Evolutionary conservation across 2,329 filamentous ascomycete genomes (phyloP).

Genomic region (Alternaria sp.): DNA sequence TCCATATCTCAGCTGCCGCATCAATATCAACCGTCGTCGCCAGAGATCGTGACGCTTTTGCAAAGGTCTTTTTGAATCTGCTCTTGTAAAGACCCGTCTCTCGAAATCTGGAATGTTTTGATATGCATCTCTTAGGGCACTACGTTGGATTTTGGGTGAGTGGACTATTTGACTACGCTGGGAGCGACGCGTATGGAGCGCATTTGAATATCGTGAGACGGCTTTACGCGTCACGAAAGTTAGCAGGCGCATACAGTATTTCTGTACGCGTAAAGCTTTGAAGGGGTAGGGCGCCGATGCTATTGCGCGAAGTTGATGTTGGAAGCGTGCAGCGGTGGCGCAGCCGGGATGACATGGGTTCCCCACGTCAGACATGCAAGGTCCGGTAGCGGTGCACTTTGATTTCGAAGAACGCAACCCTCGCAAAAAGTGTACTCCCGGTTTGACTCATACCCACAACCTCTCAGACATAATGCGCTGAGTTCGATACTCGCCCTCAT

Average conservation of each 20-base stretch:
- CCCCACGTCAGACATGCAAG: constrained; percentile 13
- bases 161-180: background rate
- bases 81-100: constrained; percentile 36
- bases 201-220: background rate
- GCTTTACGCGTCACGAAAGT: background rate
- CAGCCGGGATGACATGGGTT: constrained; percentile 7
- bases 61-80: background rate
- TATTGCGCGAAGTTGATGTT: background rate
- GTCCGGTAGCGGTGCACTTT: constrained; percentile 21
- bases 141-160: constrained; percentile 51
- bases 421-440: constrained; percentile 2
- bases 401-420: constrained; percentile 10
- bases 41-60: background rate
- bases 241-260: accelerated
- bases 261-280: background rate
- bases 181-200: background rate
- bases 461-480: constrained; percentile 7
- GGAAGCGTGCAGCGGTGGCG: background rate
- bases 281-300: background rate
- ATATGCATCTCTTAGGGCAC: too few relatives aligned
- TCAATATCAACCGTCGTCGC: background rate
- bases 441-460: constrained; percentile 6
- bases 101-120: constrained; percentile 70
- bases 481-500: background rate
- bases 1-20: background rate